Evolutionary conservation across 352 stramenopile species (phyloP).

Genomic region (Pythium aphanidermatum): DNA sequence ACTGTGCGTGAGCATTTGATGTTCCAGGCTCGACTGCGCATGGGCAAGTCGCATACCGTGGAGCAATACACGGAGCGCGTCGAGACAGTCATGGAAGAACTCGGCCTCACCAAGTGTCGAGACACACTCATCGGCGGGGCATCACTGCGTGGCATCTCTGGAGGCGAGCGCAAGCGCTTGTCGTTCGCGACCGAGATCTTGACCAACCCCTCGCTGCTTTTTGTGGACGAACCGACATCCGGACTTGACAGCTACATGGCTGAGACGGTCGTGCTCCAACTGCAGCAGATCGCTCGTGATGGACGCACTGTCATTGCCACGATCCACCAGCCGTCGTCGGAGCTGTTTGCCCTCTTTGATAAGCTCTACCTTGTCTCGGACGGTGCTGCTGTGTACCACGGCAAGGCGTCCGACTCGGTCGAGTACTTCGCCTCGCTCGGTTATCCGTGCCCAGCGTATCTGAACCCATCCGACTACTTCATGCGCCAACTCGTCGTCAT

Average conservation of each 20-base stretch:
- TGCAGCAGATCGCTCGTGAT: slow-evolving; percentile 66
- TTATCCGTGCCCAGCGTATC: slow-evolving; percentile 43
- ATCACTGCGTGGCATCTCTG: slow-evolving; percentile 3
- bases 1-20: slow-evolving; percentile 87
- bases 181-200: slow-evolving; percentile 80
- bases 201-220: slow-evolving; percentile 65
- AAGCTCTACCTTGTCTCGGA: slow-evolving; percentile 47
- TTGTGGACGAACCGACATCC: slow-evolving; percentile 81
- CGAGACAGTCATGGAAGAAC: slow-evolving; percentile 45
- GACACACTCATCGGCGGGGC: slow-evolving; percentile 53
- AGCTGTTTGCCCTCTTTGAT: slow-evolving; percentile 53
- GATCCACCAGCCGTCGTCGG: slow-evolving; percentile 81
- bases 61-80: slow-evolving; percentile 32
- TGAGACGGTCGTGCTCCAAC: slow-evolving; percentile 37
- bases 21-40: slow-evolving; percentile 76
- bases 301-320: slow-evolving; percentile 87
- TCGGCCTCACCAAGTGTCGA: slow-evolving; percentile 46
- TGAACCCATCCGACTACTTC: slow-evolving; percentile 66
- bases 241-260: slow-evolving; percentile 58
- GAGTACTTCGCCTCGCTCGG: slow-evolving; percentile 51
- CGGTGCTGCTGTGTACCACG: slow-evolving; percentile 50
- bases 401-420: slow-evolving; percentile 38
- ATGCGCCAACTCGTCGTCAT: slow-evolving; percentile 42
- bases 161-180: slow-evolving; percentile 55
- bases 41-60: slow-evolving; percentile 36